These are phyloP conservation scores for Aspergillus arachidicola DNA, from an alignment of 2,329 filamentous ascomycete species.

Conservation along the genomic window DNA sequence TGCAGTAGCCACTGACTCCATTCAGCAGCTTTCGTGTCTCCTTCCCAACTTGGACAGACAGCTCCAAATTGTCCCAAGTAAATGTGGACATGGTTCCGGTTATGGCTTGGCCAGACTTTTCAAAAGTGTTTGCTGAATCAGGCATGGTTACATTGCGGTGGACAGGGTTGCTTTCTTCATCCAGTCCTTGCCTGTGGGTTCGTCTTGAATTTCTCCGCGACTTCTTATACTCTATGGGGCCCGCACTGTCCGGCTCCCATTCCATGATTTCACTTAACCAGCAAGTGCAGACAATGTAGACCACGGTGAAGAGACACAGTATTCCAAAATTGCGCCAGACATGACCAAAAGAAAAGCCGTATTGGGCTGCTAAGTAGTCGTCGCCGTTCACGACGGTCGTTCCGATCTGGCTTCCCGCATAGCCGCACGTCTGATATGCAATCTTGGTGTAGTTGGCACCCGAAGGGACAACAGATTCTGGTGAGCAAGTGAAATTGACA, in stretches of 20 bases:
- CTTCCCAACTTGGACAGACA: slow-evolving; percentile 66
- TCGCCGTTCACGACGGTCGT: slow-evolving; percentile 54
- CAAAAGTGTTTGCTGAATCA: slow-evolving; percentile 19
- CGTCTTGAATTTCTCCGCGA: slow-evolving; percentile 42
- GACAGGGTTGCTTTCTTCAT: slow-evolving; percentile 34
- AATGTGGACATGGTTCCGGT: slow-evolving; percentile 62
- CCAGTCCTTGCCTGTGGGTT: slow-evolving; percentile 14
- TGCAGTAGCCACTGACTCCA: slow-evolving; percentile 71
- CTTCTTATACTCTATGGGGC: slow-evolving; percentile 67
- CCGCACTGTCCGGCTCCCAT: slow-evolving; percentile 61
- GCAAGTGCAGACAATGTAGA: slow-evolving; percentile 70
- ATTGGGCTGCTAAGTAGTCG: slow-evolving; percentile 55
- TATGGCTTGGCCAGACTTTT: slow-evolving; percentile 36
- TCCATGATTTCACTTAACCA: slow-evolving; percentile 66
- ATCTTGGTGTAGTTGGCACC: slow-evolving; percentile 54
- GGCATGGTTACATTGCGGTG: slow-evolving; percentile 21
- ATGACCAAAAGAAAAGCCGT: slow-evolving; percentile 54
- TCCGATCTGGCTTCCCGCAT: slow-evolving; percentile 57
- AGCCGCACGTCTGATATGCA: slow-evolving; percentile 59
- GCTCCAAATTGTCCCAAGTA: slow-evolving; percentile 67
- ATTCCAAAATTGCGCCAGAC: slow-evolving; percentile 74
- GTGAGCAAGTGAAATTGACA: slow-evolving; percentile 56
- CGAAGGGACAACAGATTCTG: slow-evolving; percentile 58
- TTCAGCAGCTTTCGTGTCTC: slow-evolving; percentile 61
- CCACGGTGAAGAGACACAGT: slow-evolving; percentile 69